Base-by-base conservation (phyloP, 495 filamentous ascomycete genomes). In the Articulospora tetracladia region DNA sequence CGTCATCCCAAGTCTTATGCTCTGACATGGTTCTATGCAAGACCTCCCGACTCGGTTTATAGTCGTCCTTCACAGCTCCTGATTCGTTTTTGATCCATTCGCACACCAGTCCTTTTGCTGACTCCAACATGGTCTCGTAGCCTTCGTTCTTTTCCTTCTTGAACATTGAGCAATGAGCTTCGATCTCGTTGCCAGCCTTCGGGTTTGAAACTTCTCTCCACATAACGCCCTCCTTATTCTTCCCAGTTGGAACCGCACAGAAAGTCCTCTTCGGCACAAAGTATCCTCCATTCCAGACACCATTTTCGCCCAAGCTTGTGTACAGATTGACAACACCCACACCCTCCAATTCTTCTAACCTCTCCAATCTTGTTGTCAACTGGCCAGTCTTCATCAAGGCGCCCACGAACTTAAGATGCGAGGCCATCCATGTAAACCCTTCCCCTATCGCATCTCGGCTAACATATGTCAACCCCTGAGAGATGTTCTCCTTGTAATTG, bases 351-450 rank as follows among this genome's bases (percentile, higher is more conserved):
- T 19, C 26, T 10, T 26, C 36, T 12, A 66, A 30, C n/a, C 64
- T 47, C 34, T 53, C 60, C 17, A 66, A 47, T 20, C 93, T 83
- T 55, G 77, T 75, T 32, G 83, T 82, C 26, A 97, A 72, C 63
- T 97, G 92, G 53, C 87, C 83, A 7, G 79, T 80, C 24, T 91
- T 85, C 57, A 87, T 85, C 4, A 98, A 80, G 63, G 89, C 92
- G 1, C 92, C 92, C 1, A 97, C 87, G 66, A 98, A 98, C 70
- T 92, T 91, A 20, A 98, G 84, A 74, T 98, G 94, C 13, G 86
- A 88, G 10, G 86, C 85, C 26, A 91, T 87, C 92, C 92, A 98
- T 11, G 65, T 50, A 34, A 60, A 67, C 4, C 77, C 86, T 20
- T 85, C 78, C 3, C 64, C 64, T 28, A 66, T 63, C 53, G 56